phyloP scores from a whole-genome alignment of 129 eudicot species.

The Lonicera japonica region DNA sequence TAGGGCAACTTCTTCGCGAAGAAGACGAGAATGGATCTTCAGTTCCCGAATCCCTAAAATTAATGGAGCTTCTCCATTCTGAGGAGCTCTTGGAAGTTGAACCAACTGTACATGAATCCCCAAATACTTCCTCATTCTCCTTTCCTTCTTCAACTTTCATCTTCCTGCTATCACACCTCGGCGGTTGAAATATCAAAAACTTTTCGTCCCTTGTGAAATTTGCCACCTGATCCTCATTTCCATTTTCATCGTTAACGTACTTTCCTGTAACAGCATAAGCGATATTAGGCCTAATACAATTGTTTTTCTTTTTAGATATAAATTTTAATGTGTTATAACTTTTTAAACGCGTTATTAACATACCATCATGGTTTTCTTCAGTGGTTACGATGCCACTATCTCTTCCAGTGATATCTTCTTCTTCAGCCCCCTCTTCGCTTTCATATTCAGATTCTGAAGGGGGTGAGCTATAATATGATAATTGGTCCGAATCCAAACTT shows the following conservation, averaged over 20 bases:
- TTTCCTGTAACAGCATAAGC: conserved; percentile 19
- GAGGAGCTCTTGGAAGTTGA: conserved; percentile 95
- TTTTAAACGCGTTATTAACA: not conserved
- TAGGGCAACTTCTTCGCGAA: conserved; percentile 90
- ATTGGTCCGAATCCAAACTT: conserved; percentile 23
- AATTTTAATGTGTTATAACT: not conserved
- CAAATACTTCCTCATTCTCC: conserved; percentile 55
- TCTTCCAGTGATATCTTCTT: conserved; percentile 19
- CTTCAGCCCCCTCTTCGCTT: conserved; percentile 13
- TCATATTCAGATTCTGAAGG: conserved; percentile 26
- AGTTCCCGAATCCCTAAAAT: conserved; percentile 55
- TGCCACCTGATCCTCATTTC: conserved; percentile 26
- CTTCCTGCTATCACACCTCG: conserved; percentile 42
- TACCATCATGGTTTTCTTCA: conserved; percentile 41
- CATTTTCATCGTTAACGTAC: conserved; percentile 8
- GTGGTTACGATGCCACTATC: conserved; percentile 27
- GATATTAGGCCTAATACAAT: not conserved
- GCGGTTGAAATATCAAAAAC: conserved; percentile 32
- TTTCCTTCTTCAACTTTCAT: conserved; percentile 35
- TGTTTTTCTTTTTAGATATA: too few species aligned
- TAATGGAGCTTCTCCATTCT: conserved; percentile 92
- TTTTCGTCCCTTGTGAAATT: conserved; percentile 39
- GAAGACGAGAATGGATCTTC: conserved; percentile 96
- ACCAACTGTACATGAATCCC: conserved; percentile 76
- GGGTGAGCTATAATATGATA: conserved; percentile 33